Base-by-base conservation (phyloP, 2,329 filamentous ascomycete genomes). In the Didymella keratinophila region DNA sequence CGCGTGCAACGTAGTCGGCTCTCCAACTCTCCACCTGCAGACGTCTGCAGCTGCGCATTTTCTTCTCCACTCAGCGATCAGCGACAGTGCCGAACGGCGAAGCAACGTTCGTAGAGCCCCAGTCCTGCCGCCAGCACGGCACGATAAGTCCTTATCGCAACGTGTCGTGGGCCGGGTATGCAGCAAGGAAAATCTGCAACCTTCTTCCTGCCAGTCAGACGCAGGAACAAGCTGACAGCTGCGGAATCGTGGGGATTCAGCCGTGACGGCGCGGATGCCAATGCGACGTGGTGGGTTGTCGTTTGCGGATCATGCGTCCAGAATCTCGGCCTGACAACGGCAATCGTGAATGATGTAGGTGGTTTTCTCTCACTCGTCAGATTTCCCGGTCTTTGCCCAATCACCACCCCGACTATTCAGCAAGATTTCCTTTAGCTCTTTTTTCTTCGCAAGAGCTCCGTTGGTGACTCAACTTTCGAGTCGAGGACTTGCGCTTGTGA, bases 131-230 rank as follows among this genome's bases (percentile, higher is more conserved):
- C 53, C 63, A 64, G 54, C 52, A 58, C 64, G 62, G 62, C 50
- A 62, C 58, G 67, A 65, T 66, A 70, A 65, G 60, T 37, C 25
- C 57, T 62, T 69, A 68, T 69, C 63, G 63, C 60, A 66, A 62
- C 62, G 62, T 70, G 62, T 61, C 50, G 43, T 39, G 48, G 48
- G 54, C 50, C 58, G 52, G 56, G 56, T 58, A 61, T 66, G 66
- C 67, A 65, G 34, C 52, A 55, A 51, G 57, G 58, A 66, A 66
- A 67, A 65, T 58, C 61, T 64, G 23, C 52, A 44, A 54, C 34
- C 28, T 37, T 34, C 47, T 37, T 30, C 49, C 64, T 57, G 46
- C 67, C 64, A 65, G 43, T 64, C 56, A 58, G 37, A 49, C 28
- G 44, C 51, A 60, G 42, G 48, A 57, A 39, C 23, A 21, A 30